Evolutionary conservation across 768 basidiomycete species (phyloP).

Genomic region (Mrakia blollopis): DNA sequence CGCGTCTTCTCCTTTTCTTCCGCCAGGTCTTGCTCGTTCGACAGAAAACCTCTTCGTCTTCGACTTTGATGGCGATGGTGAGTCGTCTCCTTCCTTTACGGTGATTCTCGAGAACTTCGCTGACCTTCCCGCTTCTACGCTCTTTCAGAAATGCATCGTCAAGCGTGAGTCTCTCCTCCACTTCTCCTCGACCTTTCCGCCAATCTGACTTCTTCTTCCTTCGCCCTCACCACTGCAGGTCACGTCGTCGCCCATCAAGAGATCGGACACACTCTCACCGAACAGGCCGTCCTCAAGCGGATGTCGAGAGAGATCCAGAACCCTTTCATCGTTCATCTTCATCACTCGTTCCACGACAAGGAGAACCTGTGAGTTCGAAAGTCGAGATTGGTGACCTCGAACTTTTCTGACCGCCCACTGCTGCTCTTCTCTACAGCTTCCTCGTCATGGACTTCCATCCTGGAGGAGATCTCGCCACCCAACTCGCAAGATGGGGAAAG

Average conservation of each 20-base stretch:
- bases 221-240: background rate
- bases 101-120: background rate
- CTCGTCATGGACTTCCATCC: slow-evolving; percentile 94
- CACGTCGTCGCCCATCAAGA: slow-evolving; percentile 90
- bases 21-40: slow-evolving; percentile 64
- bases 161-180: slow-evolving; percentile 54
- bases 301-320: slow-evolving; percentile 69
- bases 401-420: too few relatives aligned
- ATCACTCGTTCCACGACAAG: slow-evolving; percentile 97
- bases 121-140: background rate
- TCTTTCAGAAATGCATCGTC: slow-evolving; percentile 74
- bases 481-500: slow-evolving; percentile 91
- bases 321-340: slow-evolving; percentile 91
- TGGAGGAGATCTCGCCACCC: slow-evolving; percentile 94
- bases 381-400: slow-evolving; percentile 70
- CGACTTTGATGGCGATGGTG: slow-evolving; percentile 45
- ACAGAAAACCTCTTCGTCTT: slow-evolving; percentile 51
- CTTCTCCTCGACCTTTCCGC: background rate
- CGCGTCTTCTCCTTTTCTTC: background rate
- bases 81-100: background rate
- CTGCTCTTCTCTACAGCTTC: slow-evolving; percentile 68
- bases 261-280: slow-evolving; percentile 89
- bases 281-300: slow-evolving; percentile 88
- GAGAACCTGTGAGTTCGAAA: slow-evolving; percentile 65
- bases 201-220: background rate